Conservation (phyloP, 2,329 filamentous ascomycete genomes). For the Aureobasidium melanogenum region DNA sequence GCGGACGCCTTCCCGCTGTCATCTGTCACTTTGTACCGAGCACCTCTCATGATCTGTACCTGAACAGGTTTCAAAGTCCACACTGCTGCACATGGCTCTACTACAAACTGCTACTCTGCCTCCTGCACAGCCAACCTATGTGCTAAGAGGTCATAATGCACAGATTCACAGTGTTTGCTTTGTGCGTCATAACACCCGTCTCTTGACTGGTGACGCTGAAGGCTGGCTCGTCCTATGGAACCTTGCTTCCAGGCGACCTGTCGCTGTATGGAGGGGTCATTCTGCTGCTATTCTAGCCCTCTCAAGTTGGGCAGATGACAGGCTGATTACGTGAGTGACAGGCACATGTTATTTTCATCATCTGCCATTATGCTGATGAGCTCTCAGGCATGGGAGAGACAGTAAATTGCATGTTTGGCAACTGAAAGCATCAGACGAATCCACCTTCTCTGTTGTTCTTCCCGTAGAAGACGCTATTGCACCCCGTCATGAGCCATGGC, state of each 20-base stretch:
- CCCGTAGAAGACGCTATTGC: slow-evolving; percentile 55
- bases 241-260: slow-evolving; percentile 67
- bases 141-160: slow-evolving; percentile 77
- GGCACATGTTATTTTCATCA: not conserved
- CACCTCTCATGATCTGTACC: slow-evolving; percentile 6
- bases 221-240: slow-evolving; percentile 86
- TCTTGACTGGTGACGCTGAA: slow-evolving; percentile 81
- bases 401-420: slow-evolving; percentile 82
- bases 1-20: slow-evolving; percentile 6
- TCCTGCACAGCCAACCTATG: slow-evolving; percentile 52
- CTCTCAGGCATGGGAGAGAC: slow-evolving; percentile 74
- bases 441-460: slow-evolving; percentile 54
- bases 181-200: slow-evolving; percentile 60
- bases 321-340: slow-evolving; percentile 67
- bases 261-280: slow-evolving; percentile 82
- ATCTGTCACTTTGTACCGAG: slow-evolving; percentile 6
- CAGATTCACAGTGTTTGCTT: slow-evolving; percentile 73
- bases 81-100: not conserved
- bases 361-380: not conserved
- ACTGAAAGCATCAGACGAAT: slow-evolving; percentile 52
- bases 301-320: slow-evolving; percentile 60
- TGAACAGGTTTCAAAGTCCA: not conserved
- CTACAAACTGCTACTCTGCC: slow-evolving; percentile 22
- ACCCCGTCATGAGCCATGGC: slow-evolving; percentile 61
- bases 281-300: slow-evolving; percentile 67